Base-by-base conservation (phyloP, 1,284 basidiomycete species). In the Bondarzewia mesenterica region DNA sequence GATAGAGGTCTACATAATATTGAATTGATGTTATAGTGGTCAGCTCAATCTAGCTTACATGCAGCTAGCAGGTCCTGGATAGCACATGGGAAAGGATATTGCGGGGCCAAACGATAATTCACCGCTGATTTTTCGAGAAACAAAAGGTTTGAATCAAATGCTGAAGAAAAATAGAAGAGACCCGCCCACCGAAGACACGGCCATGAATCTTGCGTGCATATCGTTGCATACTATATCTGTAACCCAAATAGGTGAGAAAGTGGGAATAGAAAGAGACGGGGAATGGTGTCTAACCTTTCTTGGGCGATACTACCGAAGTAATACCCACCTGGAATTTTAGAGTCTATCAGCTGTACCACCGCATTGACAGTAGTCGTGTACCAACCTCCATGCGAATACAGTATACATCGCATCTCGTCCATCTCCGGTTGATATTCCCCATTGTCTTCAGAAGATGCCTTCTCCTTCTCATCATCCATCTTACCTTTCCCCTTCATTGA, bases 31-130 rank as follows among this genome's bases (percentile, higher is more conserved):
- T 5, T 16, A 20, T 23, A 14, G 25, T 6, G 7, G 40, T 29
- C 27, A n/a, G n/a, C n/a, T 23, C 32, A 10, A 15, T 8, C 3
- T 8, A 15, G 63, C 76, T 52, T 58, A 84, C 87, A 97, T 5
- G 91, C 85, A 1, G 93, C 88, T 8, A 96, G 60, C 42, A 83
- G 71, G 64, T 96, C 93, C 60, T 46, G 45, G 16, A 98, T 68
- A 0, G 88, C 92, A 58, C 95, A 98, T 0, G 95, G 95, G 67
- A 97, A 99, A 0, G 95, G 95, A 57, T 94, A 96, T 66, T 96
- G 93, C 0, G 93, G 93, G 10, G 93, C 83, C 37, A 93, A 79
- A 37, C 93, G 78, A 63, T 96, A 96, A 59, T 93, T 91, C 53
- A 95, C 79, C 36, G 92, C 91, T 82, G 29, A 2, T 15, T 65